A percentile compares a stretch with the other conserved stretches of the same genome.
Conservation (phyloP, 2,329 filamentous ascomycete species). For the Diaporthe sp. region DNA sequence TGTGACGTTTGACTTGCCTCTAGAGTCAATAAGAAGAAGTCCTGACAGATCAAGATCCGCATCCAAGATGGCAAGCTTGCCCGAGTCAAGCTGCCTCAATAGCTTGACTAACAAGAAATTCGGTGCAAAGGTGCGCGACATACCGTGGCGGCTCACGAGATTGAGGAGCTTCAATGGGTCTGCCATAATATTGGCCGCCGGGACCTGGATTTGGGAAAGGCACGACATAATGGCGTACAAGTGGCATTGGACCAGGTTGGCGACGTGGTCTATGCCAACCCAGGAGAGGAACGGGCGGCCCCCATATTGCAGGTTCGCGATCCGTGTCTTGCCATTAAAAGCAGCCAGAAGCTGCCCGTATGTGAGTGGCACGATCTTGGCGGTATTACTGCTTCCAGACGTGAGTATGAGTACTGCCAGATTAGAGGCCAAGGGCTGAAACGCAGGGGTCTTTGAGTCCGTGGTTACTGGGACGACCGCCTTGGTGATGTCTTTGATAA, state of each 20-base stretch:
- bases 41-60: slow-evolving; percentile 37
- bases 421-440: background rate
- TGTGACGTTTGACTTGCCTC: slow-evolving; percentile 57
- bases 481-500: background rate
- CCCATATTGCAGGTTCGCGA: slow-evolving; percentile 39
- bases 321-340: slow-evolving; percentile 50
- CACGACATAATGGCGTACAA: slow-evolving; percentile 55
- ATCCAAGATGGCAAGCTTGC: slow-evolving; percentile 28
- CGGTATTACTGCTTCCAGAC: slow-evolving; percentile 61
- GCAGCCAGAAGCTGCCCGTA: slow-evolving; percentile 55
- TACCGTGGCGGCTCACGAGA: slow-evolving; percentile 51
- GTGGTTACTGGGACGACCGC: background rate
- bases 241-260: slow-evolving; percentile 61
- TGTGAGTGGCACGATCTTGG: slow-evolving; percentile 59
- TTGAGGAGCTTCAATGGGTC: slow-evolving; percentile 51
- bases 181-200: slow-evolving; percentile 51
- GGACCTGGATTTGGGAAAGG: slow-evolving; percentile 57
- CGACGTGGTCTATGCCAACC: slow-evolving; percentile 65
- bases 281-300: slow-evolving; percentile 55
- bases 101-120: slow-evolving; percentile 49
- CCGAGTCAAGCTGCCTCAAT: slow-evolving; percentile 26
- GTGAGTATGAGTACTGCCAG: slow-evolving; percentile 58
- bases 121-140: slow-evolving; percentile 56
- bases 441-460: background rate
- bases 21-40: slow-evolving; percentile 51